Evolutionary conservation across 2,329 filamentous ascomycete genomes (phyloP), one percentile per base, ranked within the genome.

Genomic region (Penicillium sp.): DNA sequence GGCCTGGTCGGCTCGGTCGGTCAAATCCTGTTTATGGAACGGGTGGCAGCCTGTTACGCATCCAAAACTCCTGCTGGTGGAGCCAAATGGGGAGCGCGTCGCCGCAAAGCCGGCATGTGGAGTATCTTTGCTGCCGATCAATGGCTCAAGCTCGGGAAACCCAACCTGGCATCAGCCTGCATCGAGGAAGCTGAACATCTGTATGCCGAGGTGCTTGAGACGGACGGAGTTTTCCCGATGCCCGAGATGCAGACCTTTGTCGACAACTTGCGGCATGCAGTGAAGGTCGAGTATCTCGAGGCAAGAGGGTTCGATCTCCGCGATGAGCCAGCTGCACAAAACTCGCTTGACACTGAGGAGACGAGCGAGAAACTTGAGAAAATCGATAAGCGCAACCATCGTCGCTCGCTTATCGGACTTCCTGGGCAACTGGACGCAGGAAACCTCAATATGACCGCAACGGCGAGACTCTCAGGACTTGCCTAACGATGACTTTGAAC

Each of bases 91-190:
- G 89, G 90, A 13, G 77, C 79, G 7, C 79, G 91, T 51, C 79
- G 78, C 49, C 79, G 93, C 40, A 98, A 96, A 73, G 87, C 90
- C 2, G 93, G 87, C 0, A 79, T 95, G 54, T 98, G 90, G 90
- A 86, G 84, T 55, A 77, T 93, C 18, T 77, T 95, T 31, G 86
- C 87, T 1, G 84, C 89, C 0, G 86, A 95, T 59, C 79, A 83
- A 1, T 98, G 93, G 93, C 75, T 91, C 44, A 78, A 79, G 41
- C 79, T 90, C 52, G 81, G 79, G 27, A 90, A 91, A 62, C 82
- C 82, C 43, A 80, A 86, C 11, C 86, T 94, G 61, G 87, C 89
- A 0, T 86, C 88, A 55, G 78, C 80, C 47, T 88, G 87, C 54
- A 77, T 97, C 1, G 82, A 86, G 40, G 81, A 86, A 54, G 87